phyloP scores from a whole-genome alignment of 768 basidiomycete species.

The Tremella yokohamensis region DNA sequence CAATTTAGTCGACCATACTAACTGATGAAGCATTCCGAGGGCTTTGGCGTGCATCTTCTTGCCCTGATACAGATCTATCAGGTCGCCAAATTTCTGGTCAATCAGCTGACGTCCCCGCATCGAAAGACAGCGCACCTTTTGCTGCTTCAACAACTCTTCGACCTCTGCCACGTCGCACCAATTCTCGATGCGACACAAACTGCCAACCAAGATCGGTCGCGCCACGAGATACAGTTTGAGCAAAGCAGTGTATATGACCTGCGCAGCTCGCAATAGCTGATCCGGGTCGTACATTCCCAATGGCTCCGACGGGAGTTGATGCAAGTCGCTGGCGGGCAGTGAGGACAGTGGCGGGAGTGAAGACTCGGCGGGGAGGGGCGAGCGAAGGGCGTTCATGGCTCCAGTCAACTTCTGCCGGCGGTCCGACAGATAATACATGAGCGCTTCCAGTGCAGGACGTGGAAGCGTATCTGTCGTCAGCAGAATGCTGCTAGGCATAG shows the following conservation, averaged over 20 bases:
- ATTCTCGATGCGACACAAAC: conserved; percentile 83
- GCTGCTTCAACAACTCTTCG: conserved; percentile 74
- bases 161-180: conserved; percentile 97
- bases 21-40: conserved; percentile 78
- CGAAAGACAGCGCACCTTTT: conserved; percentile 60
- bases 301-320: conserved; percentile 67
- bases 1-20: conserved; percentile 40
- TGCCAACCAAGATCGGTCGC: conserved; percentile 74
- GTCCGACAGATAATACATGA: conserved; percentile 83
- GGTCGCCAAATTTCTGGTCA: conserved; percentile 78
- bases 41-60: conserved; percentile 95
- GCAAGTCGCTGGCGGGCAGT: conserved; percentile 61
- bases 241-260: conserved; percentile 90
- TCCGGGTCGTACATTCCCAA: conserved; percentile 71
- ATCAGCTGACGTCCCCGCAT: neutral
- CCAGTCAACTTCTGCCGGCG: conserved; percentile 78
- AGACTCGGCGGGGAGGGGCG: conserved; percentile 68
- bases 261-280: conserved; percentile 80
- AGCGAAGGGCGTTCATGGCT: conserved; percentile 67
- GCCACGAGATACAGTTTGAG: conserved; percentile 88
- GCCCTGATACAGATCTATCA: conserved; percentile 85
- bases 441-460: conserved; percentile 66
- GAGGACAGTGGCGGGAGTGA: conserved; percentile 60
- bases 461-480: conserved; percentile 31
- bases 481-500: neutral